These are phyloP conservation scores for Fusarium verrucosum DNA, from an alignment of 2,329 filamentous ascomycete species.

Conservation along the genomic window DNA sequence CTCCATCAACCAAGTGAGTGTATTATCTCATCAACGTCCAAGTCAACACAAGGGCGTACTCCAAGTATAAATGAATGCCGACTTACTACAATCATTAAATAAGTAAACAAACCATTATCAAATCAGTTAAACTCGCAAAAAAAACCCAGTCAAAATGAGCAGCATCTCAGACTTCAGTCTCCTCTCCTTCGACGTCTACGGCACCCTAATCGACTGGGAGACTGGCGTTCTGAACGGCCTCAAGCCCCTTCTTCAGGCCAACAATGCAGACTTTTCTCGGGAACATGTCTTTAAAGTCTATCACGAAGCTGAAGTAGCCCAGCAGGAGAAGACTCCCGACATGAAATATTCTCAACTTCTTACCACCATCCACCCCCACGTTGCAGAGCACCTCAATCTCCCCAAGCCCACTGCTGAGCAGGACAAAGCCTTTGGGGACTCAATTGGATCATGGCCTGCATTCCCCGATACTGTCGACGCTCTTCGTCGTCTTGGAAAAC, in stretches of 20 bases:
- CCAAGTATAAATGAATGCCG: constrained; percentile 2
- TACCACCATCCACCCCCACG: constrained; percentile 55
- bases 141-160: constrained; percentile 24
- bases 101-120: background rate
- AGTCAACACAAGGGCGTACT: constrained; percentile 28
- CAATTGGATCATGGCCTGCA: constrained; percentile 64
- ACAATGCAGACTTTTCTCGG: constrained; percentile 45
- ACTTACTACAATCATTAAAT: background rate
- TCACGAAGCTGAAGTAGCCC: constrained; percentile 57
- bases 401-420: constrained; percentile 50
- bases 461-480: constrained; percentile 68
- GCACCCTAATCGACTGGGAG: constrained; percentile 84
- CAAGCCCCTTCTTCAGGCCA: constrained; percentile 55
- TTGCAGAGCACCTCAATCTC: constrained; percentile 57
- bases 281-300: constrained; percentile 54
- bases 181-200: constrained; percentile 82
- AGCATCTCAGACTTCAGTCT: constrained; percentile 46
- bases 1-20: background rate
- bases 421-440: constrained; percentile 60
- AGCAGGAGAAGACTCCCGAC: constrained; percentile 65
- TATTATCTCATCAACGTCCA: constrained; percentile 3
- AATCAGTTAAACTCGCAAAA: background rate
- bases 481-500: constrained; percentile 57
- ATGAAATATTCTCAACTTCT: constrained; percentile 70
- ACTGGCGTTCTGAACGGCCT: constrained; percentile 67